Conservation (phyloP, 176 grass and related monocot genomes). For the Rhynchospora tenuis region DNA sequence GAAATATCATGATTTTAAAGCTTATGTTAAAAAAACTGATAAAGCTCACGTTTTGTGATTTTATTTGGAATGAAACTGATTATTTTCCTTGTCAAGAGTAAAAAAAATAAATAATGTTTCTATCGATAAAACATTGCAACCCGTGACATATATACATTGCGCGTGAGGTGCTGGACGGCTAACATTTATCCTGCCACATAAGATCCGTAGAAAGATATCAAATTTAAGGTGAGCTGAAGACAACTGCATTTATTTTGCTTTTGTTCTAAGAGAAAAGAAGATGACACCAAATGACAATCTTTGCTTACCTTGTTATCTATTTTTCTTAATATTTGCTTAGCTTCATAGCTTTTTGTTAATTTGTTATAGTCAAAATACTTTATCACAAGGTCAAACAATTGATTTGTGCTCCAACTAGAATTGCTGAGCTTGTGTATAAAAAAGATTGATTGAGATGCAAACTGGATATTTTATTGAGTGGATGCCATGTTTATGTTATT, state of each 20-base stretch:
- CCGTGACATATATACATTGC: too few relatives aligned
- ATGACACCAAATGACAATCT: conserved; percentile 17
- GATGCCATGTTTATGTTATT: conserved; percentile 12
- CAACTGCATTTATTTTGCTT: conserved; percentile 20
- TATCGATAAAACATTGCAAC: too few relatives aligned
- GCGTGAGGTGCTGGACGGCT: neutral
- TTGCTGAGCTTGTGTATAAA: conserved; percentile 11
- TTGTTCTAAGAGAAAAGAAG: conserved; percentile 21
- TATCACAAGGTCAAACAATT: conserved; percentile 10
- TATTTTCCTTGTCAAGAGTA: too few relatives aligned
- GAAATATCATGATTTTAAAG: too few relatives aligned
- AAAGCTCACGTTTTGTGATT: too few relatives aligned
- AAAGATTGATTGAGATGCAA: neutral
- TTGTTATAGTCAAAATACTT: neutral
- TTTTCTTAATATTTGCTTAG: neutral
- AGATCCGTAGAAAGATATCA: neutral
- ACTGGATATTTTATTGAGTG: conserved; percentile 1
- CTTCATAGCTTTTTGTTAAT: neutral
- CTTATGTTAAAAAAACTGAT: too few relatives aligned
- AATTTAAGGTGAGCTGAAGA: conserved; percentile 19
- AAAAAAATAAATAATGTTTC: too few relatives aligned
- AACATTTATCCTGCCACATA: neutral
- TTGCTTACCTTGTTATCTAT: conserved; percentile 14
- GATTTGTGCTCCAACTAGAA: conserved; percentile 11
- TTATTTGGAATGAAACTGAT: too few relatives aligned